Base-by-base conservation (phyloP, 805 yeast species). In the Saturnispora silvae region DNA sequence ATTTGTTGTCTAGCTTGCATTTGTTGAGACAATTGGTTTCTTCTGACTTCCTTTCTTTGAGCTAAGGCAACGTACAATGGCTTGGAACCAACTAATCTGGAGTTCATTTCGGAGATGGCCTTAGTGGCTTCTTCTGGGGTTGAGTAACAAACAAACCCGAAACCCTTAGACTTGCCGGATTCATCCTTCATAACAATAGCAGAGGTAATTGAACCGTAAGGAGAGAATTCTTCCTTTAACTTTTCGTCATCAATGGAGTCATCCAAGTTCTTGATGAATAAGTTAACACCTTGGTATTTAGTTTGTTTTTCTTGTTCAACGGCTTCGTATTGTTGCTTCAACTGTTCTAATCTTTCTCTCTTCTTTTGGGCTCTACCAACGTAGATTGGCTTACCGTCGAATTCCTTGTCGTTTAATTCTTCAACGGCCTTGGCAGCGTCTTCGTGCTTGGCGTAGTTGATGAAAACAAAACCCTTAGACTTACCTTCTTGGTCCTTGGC, bases 351-450 rank as follows among this genome's bases (percentile, higher is more conserved):
- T 73, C 98, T 87, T 76, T 92, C 98, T 65, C 82, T 74, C 77
- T 86, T 89, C 86, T 86, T 89, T 73, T 92, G 98, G 52, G 98
- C 98, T 68, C 98, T 85, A 56, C 96, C 96, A 56, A 89, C 98
- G 63, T 77, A 92, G 49, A 92, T 67, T 64, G 70, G 75, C 70
- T 83, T 84, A 56, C 92, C 94, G 54, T 75, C 77, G 61, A 80
- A 63, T 59, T 92, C 97, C 52, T 64, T 68, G 61, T 81, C 95
- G 68, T 92, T 83, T 62, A 89, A 76, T 56, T 71, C 92, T 38
- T 84, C 96, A 51, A 89, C 94, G 44, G 97, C 95, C 67, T 76
- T 75, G 52, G 71, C 75, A 49, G 98, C 98, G 51, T 77, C 72
- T 56, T 81, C 86, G 65, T 89, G 98, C 52, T 65, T 60, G 64